Conservation (phyloP, 345 rosid genomes). For the Pistacia integerrima region DNA sequence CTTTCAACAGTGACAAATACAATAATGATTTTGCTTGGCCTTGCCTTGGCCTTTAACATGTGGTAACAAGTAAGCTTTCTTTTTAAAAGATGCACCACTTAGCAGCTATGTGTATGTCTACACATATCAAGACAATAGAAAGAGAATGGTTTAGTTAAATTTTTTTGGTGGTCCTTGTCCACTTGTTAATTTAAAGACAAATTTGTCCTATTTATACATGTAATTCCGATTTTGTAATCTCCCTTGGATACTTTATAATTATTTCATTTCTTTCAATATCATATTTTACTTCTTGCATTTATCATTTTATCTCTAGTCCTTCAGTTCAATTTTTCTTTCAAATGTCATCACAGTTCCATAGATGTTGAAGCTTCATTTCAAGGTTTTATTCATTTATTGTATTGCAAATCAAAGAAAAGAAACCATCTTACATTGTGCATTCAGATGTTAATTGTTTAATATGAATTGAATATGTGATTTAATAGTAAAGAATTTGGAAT, state of each 20-base stretch:
- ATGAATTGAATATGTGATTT: no score
- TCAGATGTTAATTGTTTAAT: no score
- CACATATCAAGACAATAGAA: constrained; percentile 4
- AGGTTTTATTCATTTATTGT: neutral
- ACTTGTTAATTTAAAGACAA: neutral
- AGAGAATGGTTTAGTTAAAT: no score
- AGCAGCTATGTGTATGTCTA: neutral
- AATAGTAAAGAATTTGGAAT: no score
- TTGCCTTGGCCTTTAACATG: neutral
- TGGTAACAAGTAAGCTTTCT: neutral
- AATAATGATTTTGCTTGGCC: neutral
- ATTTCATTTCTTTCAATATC: constrained; percentile 38
- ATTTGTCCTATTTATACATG: constrained; percentile 16
- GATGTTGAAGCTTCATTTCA: neutral
- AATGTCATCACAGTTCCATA: no score
- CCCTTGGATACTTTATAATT: constrained; percentile 19
- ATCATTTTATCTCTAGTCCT: neutral
- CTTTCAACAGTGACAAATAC: neutral
- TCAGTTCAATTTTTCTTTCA: neutral
- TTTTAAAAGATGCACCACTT: neutral
- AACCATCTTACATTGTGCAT: neutral
- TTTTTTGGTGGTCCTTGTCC: neutral
- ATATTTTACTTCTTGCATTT: neutral
- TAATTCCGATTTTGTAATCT: constrained; percentile 23
- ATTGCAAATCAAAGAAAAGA: neutral